Evolutionary conservation across 768 basidiomycete genomes (phyloP).

Genomic region (Suillus paluster): DNA sequence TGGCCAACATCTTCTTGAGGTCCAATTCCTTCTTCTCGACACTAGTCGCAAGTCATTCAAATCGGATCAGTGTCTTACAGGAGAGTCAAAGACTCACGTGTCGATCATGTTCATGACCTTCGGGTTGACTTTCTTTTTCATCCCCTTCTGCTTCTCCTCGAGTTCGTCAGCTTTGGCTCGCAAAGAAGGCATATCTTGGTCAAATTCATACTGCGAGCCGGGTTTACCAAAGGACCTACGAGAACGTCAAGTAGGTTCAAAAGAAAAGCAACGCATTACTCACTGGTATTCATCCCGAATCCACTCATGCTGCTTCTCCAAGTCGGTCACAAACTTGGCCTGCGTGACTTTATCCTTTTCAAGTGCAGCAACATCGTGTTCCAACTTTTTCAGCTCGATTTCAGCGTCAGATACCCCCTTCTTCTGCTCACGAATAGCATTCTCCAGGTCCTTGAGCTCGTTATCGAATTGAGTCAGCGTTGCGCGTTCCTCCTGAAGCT

Average conservation of each 20-base stretch:
- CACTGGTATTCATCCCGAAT: constrained; percentile 87
- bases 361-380: constrained; percentile 67
- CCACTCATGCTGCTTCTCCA: constrained; percentile 90
- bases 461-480: constrained; percentile 87
- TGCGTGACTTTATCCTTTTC: constrained; percentile 68
- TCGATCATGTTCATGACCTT: constrained; percentile 98
- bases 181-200: constrained; percentile 60
- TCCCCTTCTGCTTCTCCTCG: constrained; percentile 75
- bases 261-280: constrained; percentile 34
- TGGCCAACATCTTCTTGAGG: constrained; percentile 86
- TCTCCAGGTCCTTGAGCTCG: constrained; percentile 84
- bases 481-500: constrained; percentile 84
- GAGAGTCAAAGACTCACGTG: constrained; percentile 55
- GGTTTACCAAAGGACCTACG: constrained; percentile 81
- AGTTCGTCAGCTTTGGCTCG: constrained; percentile 73
- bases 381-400: constrained; percentile 62
- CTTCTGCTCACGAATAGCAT: constrained; percentile 82
- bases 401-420: constrained; percentile 69
- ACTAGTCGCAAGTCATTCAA: constrained; percentile 42
- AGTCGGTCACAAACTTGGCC: constrained; percentile 51
- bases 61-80: background rate
- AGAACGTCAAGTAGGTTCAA: constrained; percentile 9
- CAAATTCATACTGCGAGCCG: constrained; percentile 84
- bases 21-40: constrained; percentile 91
- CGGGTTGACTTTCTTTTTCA: constrained; percentile 95